Conservation (phyloP, 139 green algal genomes). For the Tetraselmis striata region DNA sequence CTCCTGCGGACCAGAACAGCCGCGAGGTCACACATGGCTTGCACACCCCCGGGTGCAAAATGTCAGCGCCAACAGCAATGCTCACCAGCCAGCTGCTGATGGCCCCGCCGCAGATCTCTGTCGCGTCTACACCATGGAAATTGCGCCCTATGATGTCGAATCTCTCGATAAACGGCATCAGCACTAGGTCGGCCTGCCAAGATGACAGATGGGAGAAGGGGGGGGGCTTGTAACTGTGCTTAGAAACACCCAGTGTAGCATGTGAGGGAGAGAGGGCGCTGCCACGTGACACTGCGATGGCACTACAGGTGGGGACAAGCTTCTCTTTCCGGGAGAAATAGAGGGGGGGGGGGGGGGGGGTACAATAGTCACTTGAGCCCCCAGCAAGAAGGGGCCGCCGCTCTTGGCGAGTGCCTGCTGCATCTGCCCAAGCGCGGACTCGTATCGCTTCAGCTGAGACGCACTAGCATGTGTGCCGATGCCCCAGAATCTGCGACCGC, state of each 20-base stretch:
- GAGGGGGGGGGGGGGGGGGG: too few species aligned
- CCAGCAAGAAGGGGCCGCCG: conserved; percentile 36
- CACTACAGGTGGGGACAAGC: too few species aligned
- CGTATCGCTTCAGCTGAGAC: conserved; percentile 29
- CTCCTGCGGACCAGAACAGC: too few species aligned
- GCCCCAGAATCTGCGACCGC: conserved; percentile 30
- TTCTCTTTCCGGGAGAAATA: too few species aligned
- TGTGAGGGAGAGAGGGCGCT: too few species aligned
- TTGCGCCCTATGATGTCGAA: conserved; percentile 20
- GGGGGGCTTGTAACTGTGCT: too few species aligned
- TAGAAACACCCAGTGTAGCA: too few species aligned
- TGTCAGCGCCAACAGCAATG: too few species aligned
- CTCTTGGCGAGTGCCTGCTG: neutral
- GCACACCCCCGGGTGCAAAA: too few species aligned
- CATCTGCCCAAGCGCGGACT: conserved; percentile 16
- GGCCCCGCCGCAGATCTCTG: neutral
- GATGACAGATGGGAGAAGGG: conserved; percentile 18
- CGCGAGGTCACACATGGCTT: too few species aligned
- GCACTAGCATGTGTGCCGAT: conserved; percentile 28
- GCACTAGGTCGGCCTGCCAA: conserved; percentile 24
- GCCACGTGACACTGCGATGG: too few species aligned
- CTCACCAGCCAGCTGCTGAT: conserved; percentile 16
- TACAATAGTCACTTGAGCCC: neutral
- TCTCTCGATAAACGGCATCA: conserved; percentile 33
- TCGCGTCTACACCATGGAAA: conserved; percentile 15